phyloP scores from a whole-genome alignment of 768 basidiomycete genomes.

The Agaricus sinodeliciosus region DNA sequence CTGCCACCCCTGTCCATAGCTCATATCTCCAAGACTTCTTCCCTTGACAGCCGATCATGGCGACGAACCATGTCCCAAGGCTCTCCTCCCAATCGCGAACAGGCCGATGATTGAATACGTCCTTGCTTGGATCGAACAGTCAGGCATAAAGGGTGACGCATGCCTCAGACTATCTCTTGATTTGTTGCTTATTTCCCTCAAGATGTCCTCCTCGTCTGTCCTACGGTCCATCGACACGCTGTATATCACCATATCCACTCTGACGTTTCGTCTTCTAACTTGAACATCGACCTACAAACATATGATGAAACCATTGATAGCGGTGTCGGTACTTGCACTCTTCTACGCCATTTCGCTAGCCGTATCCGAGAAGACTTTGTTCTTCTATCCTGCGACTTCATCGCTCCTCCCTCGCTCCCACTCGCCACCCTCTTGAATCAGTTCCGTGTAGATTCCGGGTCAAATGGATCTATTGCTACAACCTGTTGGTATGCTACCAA shows the following conservation, averaged over 20 bases:
- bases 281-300: slow-evolving; percentile 73
- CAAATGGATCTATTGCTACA: slow-evolving; percentile 57
- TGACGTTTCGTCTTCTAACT: slow-evolving; percentile 57
- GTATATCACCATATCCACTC: slow-evolving; percentile 86
- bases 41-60: slow-evolving; percentile 76
- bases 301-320: slow-evolving; percentile 69
- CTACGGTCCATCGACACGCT: slow-evolving; percentile 62
- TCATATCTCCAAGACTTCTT: slow-evolving; percentile 43
- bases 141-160: slow-evolving; percentile 70
- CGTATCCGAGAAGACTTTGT: slow-evolving; percentile 84
- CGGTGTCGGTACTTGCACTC: slow-evolving; percentile 62
- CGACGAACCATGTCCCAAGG: slow-evolving; percentile 80
- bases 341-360: slow-evolving; percentile 70
- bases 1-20: slow-evolving; percentile 6
- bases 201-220: slow-evolving; percentile 89
- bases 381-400: slow-evolving; percentile 85
- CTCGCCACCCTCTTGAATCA: slow-evolving; percentile 69
- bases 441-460: slow-evolving; percentile 67
- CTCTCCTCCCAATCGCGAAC: slow-evolving; percentile 82
- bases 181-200: slow-evolving; percentile 8
- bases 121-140: slow-evolving; percentile 81
- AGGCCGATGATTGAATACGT: slow-evolving; percentile 81
- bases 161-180: slow-evolving; percentile 2
- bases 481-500: slow-evolving; percentile 56
- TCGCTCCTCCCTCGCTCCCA: slow-evolving; percentile 69